A percentile compares a stretch with the other conserved stretches of the same genome.
Evolutionary conservation across 441 rosid genomes (phyloP).

Genomic region (California macrophylla): DNA sequence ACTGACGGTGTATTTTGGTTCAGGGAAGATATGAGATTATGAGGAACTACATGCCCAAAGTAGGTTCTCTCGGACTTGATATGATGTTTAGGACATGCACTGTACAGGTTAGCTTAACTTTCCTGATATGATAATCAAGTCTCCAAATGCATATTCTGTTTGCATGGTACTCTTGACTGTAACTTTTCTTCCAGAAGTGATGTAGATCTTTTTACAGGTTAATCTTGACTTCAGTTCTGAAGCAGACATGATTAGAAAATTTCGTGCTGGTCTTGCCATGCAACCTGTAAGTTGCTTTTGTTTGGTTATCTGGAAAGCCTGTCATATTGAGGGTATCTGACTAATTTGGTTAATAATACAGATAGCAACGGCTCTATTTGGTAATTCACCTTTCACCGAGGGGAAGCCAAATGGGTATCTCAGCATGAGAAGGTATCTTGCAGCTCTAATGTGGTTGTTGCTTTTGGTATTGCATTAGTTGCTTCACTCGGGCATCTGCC

Average conservation of each 20-base stretch:
- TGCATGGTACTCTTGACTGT: not conserved
- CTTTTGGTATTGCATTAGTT: constrained; percentile 7
- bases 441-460: constrained; percentile 2
- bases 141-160: constrained; percentile 12
- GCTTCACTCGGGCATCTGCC: constrained; percentile 9
- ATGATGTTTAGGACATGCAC: constrained; percentile 99
- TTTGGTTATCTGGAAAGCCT: constrained; percentile 15
- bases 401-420: constrained; percentile 97
- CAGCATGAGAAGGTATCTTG: constrained; percentile 84
- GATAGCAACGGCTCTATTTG: constrained; percentile 96
- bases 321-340: constrained; percentile 20
- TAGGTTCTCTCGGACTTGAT: constrained; percentile 88
- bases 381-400: constrained; percentile 93
- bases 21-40: constrained; percentile 98
- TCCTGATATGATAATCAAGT: constrained; percentile 6
- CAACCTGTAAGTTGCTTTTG: constrained; percentile 66
- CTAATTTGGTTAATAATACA: constrained; percentile 32
- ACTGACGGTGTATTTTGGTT: constrained; percentile 27
- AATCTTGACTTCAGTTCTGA: constrained; percentile 92
- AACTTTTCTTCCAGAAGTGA: not conserved
- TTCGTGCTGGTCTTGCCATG: constrained; percentile 87
- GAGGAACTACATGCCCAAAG: constrained; percentile 98
- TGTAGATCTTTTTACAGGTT: constrained; percentile 42
- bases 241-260: constrained; percentile 95
- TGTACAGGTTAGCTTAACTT: constrained; percentile 65